Conservation (phyloP, 305 asterid genomes). For the Nicotiana rustica region DNA sequence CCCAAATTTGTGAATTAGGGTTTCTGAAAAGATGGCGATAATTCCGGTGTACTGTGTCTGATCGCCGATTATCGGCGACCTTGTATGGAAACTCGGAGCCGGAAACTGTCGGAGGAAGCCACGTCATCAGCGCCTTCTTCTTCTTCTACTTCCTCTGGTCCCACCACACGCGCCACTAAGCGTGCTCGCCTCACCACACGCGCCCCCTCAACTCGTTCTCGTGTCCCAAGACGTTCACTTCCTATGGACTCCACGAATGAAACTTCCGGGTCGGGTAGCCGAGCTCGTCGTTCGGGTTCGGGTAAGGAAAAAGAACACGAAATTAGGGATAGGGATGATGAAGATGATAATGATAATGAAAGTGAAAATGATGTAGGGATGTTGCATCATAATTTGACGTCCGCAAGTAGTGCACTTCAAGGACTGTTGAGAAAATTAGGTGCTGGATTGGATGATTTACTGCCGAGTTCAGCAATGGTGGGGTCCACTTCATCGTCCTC, state of each 20-base stretch:
- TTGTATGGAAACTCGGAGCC: slow-evolving; percentile 99
- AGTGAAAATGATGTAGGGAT: slow-evolving; percentile 88
- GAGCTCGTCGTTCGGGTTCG: slow-evolving; percentile 63
- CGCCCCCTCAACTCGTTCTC: slow-evolving; percentile 61
- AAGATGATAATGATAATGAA: slow-evolving; percentile 68
- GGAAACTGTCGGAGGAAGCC: slow-evolving; percentile 99
- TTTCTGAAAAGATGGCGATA: slow-evolving; percentile 47
- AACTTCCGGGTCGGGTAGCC: slow-evolving; percentile 73
- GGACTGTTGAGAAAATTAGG: slow-evolving; percentile 92
- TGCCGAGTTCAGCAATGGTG: slow-evolving; percentile 89
- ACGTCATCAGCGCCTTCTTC: slow-evolving; percentile 79
- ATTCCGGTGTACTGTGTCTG: slow-evolving; percentile 49
- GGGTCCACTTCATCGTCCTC: slow-evolving; percentile 64
- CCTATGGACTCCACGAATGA: slow-evolving; percentile 85
- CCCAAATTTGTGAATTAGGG: slow-evolving; percentile 50
- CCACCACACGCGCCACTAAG: slow-evolving; percentile 79
- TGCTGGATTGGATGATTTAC: slow-evolving; percentile 94
- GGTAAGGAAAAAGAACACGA: slow-evolving; percentile 94
- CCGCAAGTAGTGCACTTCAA: slow-evolving; percentile 98
- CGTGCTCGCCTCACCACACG: slow-evolving; percentile 64
- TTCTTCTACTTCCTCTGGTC: slow-evolving; percentile 50
- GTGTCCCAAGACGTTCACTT: slow-evolving; percentile 57
- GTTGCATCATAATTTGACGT: slow-evolving; percentile 85
- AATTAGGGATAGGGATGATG: slow-evolving; percentile 62
- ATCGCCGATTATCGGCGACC: slow-evolving; percentile 99